Evolutionary conservation across 2,329 filamentous ascomycete species (phyloP), one percentile per base, ranked within the genome.

Genomic region (Neonectria neomacrospora): DNA sequence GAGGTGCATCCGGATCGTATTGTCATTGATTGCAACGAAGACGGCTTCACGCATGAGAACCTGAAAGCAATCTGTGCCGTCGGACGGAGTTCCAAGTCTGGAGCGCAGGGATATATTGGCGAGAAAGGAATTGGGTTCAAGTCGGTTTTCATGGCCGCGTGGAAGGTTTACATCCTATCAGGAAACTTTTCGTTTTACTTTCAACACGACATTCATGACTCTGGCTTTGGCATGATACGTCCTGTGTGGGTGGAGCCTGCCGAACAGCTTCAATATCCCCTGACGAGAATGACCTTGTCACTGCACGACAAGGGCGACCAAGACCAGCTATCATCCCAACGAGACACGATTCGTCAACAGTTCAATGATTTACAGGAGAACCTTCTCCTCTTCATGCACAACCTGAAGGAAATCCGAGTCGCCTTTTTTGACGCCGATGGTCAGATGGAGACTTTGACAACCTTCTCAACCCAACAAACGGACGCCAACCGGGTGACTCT

Each of bases 91-190:
- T 63, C 59, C 12, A 62, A 63, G 32, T 28, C 20, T 3, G 41
- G 42, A 20, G 37, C 20, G 10, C 52, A 56, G 26, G 26, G 45
- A 26, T 57, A 62, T 16, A 51, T 47, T 28, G 59, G 59, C 18
- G 53, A 62, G 42, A 62, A 62, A 20, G 53, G 53, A n/a, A 57
- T 62, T 32, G 59, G 59, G 18, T 62, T 57, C 53, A 62, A 62
- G 30, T 62, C 59, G 2, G 53, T 57, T 7, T 62, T 56, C 52
- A 62, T 50, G 45, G 55, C 44, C 5, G 55, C 55, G 20, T 58
- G 34, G 34, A 58, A 52, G 34, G 55, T 58, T 14, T 22, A 32
- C 22, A 58, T 58, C 34, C 44, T 22, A 9, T 58, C 55, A 8
- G 42, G 45, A 48, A 26, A 48, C 45, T 48, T 48, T 48, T 48